Base-by-base conservation (phyloP, 2,329 filamentous ascomycete genomes). In the Cladorrhinum sp. region DNA sequence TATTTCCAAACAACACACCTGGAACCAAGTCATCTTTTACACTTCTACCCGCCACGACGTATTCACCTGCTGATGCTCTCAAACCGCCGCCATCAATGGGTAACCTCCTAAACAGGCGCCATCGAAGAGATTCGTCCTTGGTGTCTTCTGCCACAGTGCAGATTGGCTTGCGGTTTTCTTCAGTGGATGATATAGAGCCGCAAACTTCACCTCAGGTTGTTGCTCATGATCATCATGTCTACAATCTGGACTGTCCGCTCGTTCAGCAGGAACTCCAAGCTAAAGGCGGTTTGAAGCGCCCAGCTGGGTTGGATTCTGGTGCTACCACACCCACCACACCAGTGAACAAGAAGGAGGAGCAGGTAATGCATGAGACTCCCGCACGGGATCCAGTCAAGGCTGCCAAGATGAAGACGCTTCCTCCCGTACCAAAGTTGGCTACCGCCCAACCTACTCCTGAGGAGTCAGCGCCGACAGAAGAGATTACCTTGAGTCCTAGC, bases 61-160 rank as follows among this genome's bases (percentile, higher is more conserved):
- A 84, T 66, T 73, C 73, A 16, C 72, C 73, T 12, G 62, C 67
- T 49, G 70, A 73, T 50, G 66, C 65, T 13, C 71, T 78, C 36
- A 74, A 73, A 60, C 81, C 79, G 2, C 82, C 80, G 2, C 76
- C 77, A 3, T 75, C 73, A 1, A 73, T 81, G 63, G 68, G 67
- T 51, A 75, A 75, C 48, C 77, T 78, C 55, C 74, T 74, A 48
- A 73, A 72, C 3, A 69, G 71, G 13, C 76, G 79, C n/a, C 82
- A 83, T 68, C 75, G 77, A 18, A 80, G 86, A 50, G 79, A 85
- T 61, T 86, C 85, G 4, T 91, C 87, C 1, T 77, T 85, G 48
- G 79, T 78, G 16, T 90, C 87, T 50, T 84, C 84, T 9, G 86
- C 86, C 23, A 90, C 87, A 0, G 87, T 91, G 10, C 87, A 90